Evolutionary conservation across 2,329 filamentous ascomycete species (phyloP).

Genomic region (Rachicladosporium sp.): DNA sequence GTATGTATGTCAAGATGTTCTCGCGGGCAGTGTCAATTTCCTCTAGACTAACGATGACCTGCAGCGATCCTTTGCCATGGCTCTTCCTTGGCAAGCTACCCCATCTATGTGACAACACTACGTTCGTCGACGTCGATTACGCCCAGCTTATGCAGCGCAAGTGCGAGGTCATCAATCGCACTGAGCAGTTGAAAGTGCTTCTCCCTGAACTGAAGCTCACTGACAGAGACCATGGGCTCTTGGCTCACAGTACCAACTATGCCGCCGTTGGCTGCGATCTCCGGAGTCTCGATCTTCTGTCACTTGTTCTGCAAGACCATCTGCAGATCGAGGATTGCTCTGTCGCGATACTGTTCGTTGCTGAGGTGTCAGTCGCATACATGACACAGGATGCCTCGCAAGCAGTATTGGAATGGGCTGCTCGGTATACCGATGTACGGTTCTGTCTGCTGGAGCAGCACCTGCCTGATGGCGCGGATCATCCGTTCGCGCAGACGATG

Average conservation of each 20-base stretch:
- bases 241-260: slow-evolving; percentile 59
- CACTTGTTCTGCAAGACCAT: slow-evolving; percentile 45
- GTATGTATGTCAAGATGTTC: slow-evolving; percentile 30
- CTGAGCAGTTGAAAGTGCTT: slow-evolving; percentile 44
- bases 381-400: slow-evolving; percentile 68
- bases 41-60: slow-evolving; percentile 1
- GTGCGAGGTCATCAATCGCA: slow-evolving; percentile 51
- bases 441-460: slow-evolving; percentile 85
- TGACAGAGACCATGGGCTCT: slow-evolving; percentile 31
- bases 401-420: slow-evolving; percentile 66
- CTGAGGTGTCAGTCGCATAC: slow-evolving; percentile 84
- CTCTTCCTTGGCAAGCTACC: slow-evolving; percentile 61
- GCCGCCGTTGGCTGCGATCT: slow-evolving; percentile 73
- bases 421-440: slow-evolving; percentile 54
- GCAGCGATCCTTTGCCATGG: slow-evolving; percentile 76
- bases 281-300: slow-evolving; percentile 50
- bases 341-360: slow-evolving; percentile 57
- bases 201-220: slow-evolving; percentile 28
- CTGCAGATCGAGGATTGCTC: slow-evolving; percentile 46
- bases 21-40: not conserved
- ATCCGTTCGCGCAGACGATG: slow-evolving; percentile 84
- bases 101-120: slow-evolving; percentile 42
- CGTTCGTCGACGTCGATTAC: slow-evolving; percentile 80
- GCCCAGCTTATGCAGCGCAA: slow-evolving; percentile 68
- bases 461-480: slow-evolving; percentile 60